phyloP scores from a whole-genome alignment of 1,284 basidiomycete genomes.

The Ustilago bromivora region DNA sequence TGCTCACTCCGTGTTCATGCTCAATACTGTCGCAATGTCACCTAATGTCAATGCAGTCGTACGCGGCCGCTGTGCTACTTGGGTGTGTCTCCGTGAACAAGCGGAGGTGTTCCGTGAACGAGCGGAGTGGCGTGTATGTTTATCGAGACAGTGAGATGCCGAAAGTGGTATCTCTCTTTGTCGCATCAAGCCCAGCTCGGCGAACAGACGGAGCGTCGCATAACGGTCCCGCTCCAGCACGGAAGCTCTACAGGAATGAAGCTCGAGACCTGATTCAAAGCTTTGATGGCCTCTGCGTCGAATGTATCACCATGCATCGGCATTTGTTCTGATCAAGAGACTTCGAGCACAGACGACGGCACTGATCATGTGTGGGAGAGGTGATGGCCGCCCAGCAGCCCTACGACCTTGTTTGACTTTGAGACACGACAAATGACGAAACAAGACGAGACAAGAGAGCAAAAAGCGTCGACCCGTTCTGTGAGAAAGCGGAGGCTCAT shows the following conservation, averaged over 20 bases:
- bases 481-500: neutral
- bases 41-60: neutral
- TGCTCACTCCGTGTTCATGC: neutral
- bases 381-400: slow-evolving; percentile 31
- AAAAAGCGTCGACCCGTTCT: neutral
- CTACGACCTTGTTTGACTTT: slow-evolving; percentile 13
- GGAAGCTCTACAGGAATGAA: too few species aligned
- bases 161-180: too few species aligned
- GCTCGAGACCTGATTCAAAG: neutral
- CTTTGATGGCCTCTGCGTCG: neutral
- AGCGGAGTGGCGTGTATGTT: too few species aligned
- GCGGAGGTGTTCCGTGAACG: too few species aligned
- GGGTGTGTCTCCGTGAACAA: neutral
- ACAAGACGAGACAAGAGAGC: neutral
- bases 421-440: slow-evolving; percentile 2
- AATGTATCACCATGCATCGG: too few species aligned
- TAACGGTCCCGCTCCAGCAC: too few species aligned
- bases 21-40: too few species aligned
- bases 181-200: too few species aligned
- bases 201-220: too few species aligned
- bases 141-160: too few species aligned
- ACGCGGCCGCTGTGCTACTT: neutral
- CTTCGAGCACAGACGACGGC: neutral
- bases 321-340: too few species aligned
- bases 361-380: neutral